A percentile compares a stretch with the other conserved stretches of the same genome.
phyloP scores from a whole-genome alignment of 2,329 filamentous ascomycete genomes.

The Penicillium occitanis region DNA sequence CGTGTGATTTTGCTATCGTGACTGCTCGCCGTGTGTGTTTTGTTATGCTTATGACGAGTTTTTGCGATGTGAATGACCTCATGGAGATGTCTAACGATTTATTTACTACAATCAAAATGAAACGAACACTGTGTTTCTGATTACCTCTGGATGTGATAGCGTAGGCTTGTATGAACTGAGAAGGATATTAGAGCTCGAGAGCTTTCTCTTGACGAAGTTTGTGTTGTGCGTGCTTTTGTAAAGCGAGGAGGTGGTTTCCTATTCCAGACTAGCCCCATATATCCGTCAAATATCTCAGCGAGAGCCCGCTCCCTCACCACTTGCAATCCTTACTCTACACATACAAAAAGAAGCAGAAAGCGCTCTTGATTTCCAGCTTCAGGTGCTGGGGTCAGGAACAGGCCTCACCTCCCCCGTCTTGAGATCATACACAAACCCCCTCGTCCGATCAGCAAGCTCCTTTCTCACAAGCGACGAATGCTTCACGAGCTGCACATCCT shows the following conservation, averaged over 20 bases:
- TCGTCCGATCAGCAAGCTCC: not conserved
- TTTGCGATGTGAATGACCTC: conserved; percentile 20
- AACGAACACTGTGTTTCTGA: conserved; percentile 7
- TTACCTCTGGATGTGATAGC: conserved; percentile 23
- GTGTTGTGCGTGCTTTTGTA: not conserved
- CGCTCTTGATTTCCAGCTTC: not conserved
- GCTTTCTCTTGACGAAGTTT: not conserved
- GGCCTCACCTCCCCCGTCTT: not conserved
- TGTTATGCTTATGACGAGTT: conserved; percentile 4
- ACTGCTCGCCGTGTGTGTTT: conserved; percentile 19
- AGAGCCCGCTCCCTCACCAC: not conserved
- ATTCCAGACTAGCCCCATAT: not conserved
- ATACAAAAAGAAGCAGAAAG: not conserved
- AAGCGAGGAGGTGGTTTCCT: conserved; percentile 1
- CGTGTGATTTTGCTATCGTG: conserved; percentile 6
- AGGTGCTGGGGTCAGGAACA: not conserved
- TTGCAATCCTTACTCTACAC: not conserved
- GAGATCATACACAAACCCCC: not conserved
- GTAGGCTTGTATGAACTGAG: conserved; percentile 24
- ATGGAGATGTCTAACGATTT: conserved; percentile 41
- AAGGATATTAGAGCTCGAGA: conserved; percentile 7
- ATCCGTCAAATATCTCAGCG: not conserved
- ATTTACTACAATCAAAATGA: conserved; percentile 27
- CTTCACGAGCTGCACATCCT: not conserved
- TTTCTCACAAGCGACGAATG: not conserved